A percentile compares a stretch with the other conserved stretches of the same genome.
phyloP scores from a whole-genome alignment of 2,329 filamentous ascomycete genomes.

The Fusarium floridanum region DNA sequence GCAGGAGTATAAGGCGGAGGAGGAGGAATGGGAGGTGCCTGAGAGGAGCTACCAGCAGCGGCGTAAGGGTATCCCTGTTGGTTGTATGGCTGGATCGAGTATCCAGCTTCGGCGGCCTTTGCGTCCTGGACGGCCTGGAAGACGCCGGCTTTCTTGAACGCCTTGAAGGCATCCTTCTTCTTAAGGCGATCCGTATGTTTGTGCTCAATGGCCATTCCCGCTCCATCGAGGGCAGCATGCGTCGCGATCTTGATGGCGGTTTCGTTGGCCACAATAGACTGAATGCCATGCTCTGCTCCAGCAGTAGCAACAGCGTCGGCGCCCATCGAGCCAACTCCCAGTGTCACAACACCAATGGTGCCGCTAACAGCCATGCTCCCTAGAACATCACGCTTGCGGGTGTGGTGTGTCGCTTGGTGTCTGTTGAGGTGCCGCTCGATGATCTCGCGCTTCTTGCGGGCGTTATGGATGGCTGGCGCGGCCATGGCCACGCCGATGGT shows the following conservation, averaged over 20 bases:
- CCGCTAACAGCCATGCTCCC: conserved; percentile 55
- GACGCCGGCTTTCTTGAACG: conserved; percentile 50
- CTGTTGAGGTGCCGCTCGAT: conserved; percentile 55
- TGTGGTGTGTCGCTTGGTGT: conserved; percentile 52
- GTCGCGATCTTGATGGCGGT: conserved; percentile 51
- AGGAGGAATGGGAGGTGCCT: conserved; percentile 19
- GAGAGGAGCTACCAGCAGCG: conserved; percentile 4
- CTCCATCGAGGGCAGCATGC: conserved; percentile 54
- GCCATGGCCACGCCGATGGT: conserved; percentile 55
- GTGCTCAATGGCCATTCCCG: conserved; percentile 53
- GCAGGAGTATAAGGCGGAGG: conserved; percentile 32
- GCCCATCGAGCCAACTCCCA: conserved; percentile 52
- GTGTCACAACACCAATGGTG: conserved; percentile 52
- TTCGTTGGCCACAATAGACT: conserved; percentile 48
- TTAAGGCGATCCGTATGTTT: conserved; percentile 51
- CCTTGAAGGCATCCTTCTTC: conserved; percentile 52
- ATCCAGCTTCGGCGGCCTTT: conserved; percentile 45
- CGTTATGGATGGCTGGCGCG: conserved; percentile 57
- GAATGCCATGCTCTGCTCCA: conserved; percentile 52
- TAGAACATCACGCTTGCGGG: conserved; percentile 57
- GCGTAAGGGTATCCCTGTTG: conserved; percentile 14
- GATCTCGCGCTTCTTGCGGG: conserved; percentile 57
- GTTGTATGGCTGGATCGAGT: conserved; percentile 34
- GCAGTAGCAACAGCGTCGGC: conserved; percentile 53
- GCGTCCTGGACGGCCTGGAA: conserved; percentile 49